A percentile compares a stretch with the other conserved stretches of the same genome.
Evolutionary conservation across 371 early-diverging fungal species (phyloP).

Genomic region (Rhizomucor pusillus): DNA sequence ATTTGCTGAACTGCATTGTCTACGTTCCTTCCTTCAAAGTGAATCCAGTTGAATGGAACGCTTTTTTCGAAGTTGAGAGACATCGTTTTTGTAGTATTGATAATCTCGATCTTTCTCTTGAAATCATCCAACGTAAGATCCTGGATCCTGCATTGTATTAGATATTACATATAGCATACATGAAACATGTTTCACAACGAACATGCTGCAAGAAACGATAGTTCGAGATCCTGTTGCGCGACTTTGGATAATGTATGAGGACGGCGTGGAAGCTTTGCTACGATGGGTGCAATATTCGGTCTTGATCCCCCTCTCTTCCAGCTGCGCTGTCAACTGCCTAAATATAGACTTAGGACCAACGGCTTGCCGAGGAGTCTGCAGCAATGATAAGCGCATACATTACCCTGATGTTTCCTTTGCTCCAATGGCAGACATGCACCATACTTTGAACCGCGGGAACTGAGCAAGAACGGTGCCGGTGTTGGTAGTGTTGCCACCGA

Average conservation of each 20-base stretch:
- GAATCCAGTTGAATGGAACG: constrained; percentile 44
- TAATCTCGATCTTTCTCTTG: constrained; percentile 7
- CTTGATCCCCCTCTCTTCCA: constrained; percentile 39
- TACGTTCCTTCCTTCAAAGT: constrained; percentile 70
- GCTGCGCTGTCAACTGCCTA: constrained; percentile 23
- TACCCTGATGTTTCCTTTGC: constrained; percentile 44
- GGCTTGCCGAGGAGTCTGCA: background rate
- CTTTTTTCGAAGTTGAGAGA: constrained; percentile 3
- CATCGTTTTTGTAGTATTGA: background rate
- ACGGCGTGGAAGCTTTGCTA: constrained; percentile 38
- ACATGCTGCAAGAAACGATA: constrained; percentile 59
- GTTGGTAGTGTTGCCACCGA: constrained; percentile 72
- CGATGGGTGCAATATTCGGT: constrained; percentile 37
- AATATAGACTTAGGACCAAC: background rate
- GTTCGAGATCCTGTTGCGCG: constrained; percentile 52
- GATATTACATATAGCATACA: background rate
- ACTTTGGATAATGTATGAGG: constrained; percentile 64
- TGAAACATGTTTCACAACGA: constrained; percentile 1
- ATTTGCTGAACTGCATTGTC: constrained; percentile 54
- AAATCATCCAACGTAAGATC: constrained; percentile 25
- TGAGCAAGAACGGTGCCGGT: constrained; percentile 56
- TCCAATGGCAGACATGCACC: constrained; percentile 52
- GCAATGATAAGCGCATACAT: background rate
- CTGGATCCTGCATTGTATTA: constrained; percentile 6
- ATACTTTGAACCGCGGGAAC: constrained; percentile 33